Percentiles rank a stretch among this genome's conserved stretches.
phyloP scores from a whole-genome alignment of 2,329 filamentous ascomycete genomes.

The Ciborinia camelliae region DNA sequence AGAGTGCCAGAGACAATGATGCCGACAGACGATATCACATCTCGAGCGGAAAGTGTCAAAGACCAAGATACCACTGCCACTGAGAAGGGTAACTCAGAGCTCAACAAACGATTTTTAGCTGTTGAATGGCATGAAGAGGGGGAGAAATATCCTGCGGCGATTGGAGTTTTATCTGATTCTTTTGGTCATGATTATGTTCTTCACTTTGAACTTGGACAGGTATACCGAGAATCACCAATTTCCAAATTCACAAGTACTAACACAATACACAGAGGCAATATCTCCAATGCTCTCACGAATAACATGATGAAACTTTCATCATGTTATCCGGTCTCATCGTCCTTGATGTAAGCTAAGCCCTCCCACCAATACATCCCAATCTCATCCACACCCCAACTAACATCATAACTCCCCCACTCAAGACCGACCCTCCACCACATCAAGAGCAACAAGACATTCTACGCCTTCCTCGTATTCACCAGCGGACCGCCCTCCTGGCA shows the following conservation, averaged over 20 bases:
- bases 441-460: slow-evolving; percentile 16
- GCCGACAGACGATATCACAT: slow-evolving; percentile 11
- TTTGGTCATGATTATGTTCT: slow-evolving; percentile 19
- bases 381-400: background rate
- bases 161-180: slow-evolving; percentile 17
- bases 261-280: slow-evolving; percentile 41
- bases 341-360: slow-evolving; percentile 11
- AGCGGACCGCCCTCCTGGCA: slow-evolving; percentile 15
- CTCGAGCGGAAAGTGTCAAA: slow-evolving; percentile 15
- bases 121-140: slow-evolving; percentile 16
- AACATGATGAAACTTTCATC: slow-evolving; percentile 34
- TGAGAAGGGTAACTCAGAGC: slow-evolving; percentile 13
- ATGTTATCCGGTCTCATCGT: slow-evolving; percentile 12
- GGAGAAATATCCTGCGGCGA: slow-evolving; percentile 9
- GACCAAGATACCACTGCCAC: slow-evolving; percentile 12
- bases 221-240: background rate
- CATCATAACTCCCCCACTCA: background rate
- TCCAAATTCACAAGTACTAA: background rate
- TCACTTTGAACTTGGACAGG: slow-evolving; percentile 19
- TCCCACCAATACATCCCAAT: background rate
- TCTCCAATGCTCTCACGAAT: slow-evolving; percentile 54
- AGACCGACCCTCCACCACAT: slow-evolving; percentile 15
- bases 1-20: slow-evolving; percentile 9
- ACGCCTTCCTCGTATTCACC: slow-evolving; percentile 18
- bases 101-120: slow-evolving; percentile 10